Evolutionary conservation across 108 stramenopile species (phyloP), one percentile per base, ranked within the genome.

Genomic region (Nitzschia sp.): DNA sequence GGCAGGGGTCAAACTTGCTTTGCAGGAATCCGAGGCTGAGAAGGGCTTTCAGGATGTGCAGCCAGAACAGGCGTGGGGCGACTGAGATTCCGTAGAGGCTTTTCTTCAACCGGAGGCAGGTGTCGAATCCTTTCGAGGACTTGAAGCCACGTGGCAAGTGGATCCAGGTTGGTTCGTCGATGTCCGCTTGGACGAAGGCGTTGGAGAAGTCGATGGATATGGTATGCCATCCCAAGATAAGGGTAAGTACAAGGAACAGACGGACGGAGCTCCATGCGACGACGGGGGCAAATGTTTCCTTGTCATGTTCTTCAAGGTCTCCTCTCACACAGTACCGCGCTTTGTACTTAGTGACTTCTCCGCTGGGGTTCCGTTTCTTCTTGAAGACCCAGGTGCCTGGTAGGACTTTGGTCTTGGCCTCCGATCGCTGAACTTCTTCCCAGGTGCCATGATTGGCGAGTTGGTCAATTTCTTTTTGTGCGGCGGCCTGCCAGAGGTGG

Each of bases 121-220:
- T 68, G 5, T 46, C 21, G 27, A 19, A 2, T 15, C 33, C 33
- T 15, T 58, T 4, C 3, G 15, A 6, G n/a, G 67, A 68, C 3
- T 6, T 6, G 56, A 57, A 68, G 13, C 67, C 67, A 19, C 64
- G 47, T 18, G 64, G 64, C 17, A 66, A 17, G 48, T 66, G 64
- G 26, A 66, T 53, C 59, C 38, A 59, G 25, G 27, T 42, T 42
- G 60, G 60, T 33, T 66, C 56, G 18, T 70, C 64, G 4, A 83
- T 28, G 1, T 48, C 19, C 3, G 84, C 79, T 33, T 83, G 81
- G 0, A 86, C 67, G 59, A 89, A 89, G 0, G 83, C 85, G 25
- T 45, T 45, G 9, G 69, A 62, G 34, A 73, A 81, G 56, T 88
- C 82, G 8, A 79, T 61, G n/a, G 76, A 77, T 17, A 45, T 36